These are phyloP conservation scores for Komagataella populi DNA, from an alignment of 805 yeast species.

Conservation along the genomic window DNA sequence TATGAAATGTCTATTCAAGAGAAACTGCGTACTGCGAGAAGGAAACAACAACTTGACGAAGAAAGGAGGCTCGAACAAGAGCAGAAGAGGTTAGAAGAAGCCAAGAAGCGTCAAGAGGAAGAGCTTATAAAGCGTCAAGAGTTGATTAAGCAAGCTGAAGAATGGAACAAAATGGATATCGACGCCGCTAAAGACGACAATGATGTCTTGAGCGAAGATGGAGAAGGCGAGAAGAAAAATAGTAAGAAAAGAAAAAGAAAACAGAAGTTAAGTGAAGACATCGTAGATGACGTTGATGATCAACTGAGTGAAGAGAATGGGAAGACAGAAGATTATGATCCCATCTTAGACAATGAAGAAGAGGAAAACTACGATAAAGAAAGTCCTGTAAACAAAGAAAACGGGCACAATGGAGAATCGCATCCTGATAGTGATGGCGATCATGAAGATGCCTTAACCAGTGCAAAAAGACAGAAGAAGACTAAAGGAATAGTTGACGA, in stretches of 20 bases:
- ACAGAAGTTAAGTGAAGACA: conserved; percentile 10
- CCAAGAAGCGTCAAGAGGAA: conserved; percentile 29
- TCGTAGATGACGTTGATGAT: conserved; percentile 18
- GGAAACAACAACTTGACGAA: conserved; percentile 44
- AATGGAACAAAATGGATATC: background rate
- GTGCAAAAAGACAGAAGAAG: background rate
- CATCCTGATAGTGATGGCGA: conserved; percentile 3
- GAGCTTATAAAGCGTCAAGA: conserved; percentile 26
- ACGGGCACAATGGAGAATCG: conserved; percentile 4
- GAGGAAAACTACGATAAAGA: conserved; percentile 8
- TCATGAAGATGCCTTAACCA: conserved; percentile 3
- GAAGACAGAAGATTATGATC: conserved; percentile 5
- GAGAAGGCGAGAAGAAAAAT: background rate
- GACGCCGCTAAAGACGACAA: background rate
- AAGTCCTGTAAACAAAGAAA: conserved; percentile 5
- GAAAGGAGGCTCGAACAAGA: conserved; percentile 23
- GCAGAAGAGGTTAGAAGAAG: conserved; percentile 29
- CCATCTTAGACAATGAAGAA: background rate
- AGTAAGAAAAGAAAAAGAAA: conserved; percentile 1
- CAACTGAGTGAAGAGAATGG: conserved; percentile 11
- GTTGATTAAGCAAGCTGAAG: background rate
- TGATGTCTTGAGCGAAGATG: conserved; percentile 2
- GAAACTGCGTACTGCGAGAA: conserved; percentile 64
- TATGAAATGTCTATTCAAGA: conserved; percentile 42
- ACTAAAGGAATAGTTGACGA: conserved; percentile 9